Base-by-base conservation (phyloP, 1,139 yeast genomes). In the Pneumocystis oryctolagi region DNA sequence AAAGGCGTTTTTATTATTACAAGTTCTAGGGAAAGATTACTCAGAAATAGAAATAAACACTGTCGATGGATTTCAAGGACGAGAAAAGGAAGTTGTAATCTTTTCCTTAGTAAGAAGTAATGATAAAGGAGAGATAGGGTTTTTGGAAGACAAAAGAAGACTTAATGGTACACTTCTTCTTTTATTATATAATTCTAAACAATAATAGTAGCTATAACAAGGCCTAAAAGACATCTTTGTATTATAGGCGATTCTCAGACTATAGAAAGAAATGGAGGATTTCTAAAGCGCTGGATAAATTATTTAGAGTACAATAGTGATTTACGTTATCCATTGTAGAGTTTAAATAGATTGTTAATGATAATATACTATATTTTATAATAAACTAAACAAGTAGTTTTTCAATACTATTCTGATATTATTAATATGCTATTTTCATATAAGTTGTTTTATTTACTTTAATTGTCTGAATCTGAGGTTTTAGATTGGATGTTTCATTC, bases 401-500 rank as follows among this genome's bases (percentile, higher is more conserved):
- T 47, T 47, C 55, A 47, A 47, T 47, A 25, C 16, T 25, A 47
- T 47, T 47, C 55, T 47, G 25, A 20, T 47, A 9, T 3, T 31
- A 47, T 47, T 47, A 47, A 9, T 47, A 12, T 25, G 12, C 25
- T 69, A 78, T 85, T 92, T n/a, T 75, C 92, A 92, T 78, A 94
- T 84, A 77, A 94, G 84, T 73, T 97, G 88, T 81, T 94, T 98
- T 77, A 94, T 92, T 87, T 90, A 90, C 80, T 92, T 92, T 94
- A 78, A 90, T 89, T 75, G 87, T 89, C 79, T 87, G 89, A 79
- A 92, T 89, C 82, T 90, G 97, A 82, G 81, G 88, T 84, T 89
- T 89, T 80, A 94, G 87, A 73, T 96, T 89, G 71, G 97, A 89
- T 72, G 97, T 96, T 75, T 94, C 99, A 80, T 94, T 92, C 70